phyloP scores from a whole-genome alignment of 176 grass and related monocot genomes.

The Metroxylon sagu region DNA sequence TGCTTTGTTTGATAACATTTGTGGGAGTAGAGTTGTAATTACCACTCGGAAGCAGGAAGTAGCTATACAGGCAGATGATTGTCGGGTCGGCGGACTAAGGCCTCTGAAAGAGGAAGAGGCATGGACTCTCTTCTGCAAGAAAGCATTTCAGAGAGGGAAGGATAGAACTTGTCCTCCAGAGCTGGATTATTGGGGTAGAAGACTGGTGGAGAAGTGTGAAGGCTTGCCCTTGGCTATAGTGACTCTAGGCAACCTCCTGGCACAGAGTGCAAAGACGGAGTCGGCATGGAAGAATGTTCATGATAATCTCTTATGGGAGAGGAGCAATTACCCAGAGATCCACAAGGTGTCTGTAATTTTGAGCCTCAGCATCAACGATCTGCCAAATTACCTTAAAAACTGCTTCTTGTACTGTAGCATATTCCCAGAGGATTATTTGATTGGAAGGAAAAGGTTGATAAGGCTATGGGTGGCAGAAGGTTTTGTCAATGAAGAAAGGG shows the following conservation, averaged over 20 bases:
- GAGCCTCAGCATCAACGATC: constrained; percentile 37
- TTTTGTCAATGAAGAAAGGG: constrained; percentile 16
- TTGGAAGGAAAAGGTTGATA: constrained; percentile 36
- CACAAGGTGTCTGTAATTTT: constrained; percentile 33
- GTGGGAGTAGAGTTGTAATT: constrained; percentile 33
- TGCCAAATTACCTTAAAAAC: constrained; percentile 30
- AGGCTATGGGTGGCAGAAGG: constrained; percentile 56
- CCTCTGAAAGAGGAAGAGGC: constrained; percentile 24
- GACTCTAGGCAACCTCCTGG: constrained; percentile 37
- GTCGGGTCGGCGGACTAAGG: constrained; percentile 1
- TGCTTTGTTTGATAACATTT: constrained; percentile 25
- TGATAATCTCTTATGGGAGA: constrained; percentile 41
- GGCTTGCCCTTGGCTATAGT: constrained; percentile 39
- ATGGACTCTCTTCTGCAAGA: constrained; percentile 14
- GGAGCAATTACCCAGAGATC: constrained; percentile 11
- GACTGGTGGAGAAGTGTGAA: constrained; percentile 46
- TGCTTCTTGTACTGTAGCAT: constrained; percentile 51
- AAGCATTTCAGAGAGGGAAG: constrained; percentile 3
- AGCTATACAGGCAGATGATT: constrained; percentile 18
- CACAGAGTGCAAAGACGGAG: constrained; percentile 13
- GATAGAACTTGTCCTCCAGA: constrained; percentile 22
- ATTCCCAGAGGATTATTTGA: constrained; percentile 30
- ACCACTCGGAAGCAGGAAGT: constrained; percentile 48
- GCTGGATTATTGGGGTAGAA: constrained; percentile 15
- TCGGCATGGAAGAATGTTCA: constrained; percentile 31